Base-by-base conservation (phyloP, 495 filamentous ascomycete species). In the Tuber calosporum region DNA sequence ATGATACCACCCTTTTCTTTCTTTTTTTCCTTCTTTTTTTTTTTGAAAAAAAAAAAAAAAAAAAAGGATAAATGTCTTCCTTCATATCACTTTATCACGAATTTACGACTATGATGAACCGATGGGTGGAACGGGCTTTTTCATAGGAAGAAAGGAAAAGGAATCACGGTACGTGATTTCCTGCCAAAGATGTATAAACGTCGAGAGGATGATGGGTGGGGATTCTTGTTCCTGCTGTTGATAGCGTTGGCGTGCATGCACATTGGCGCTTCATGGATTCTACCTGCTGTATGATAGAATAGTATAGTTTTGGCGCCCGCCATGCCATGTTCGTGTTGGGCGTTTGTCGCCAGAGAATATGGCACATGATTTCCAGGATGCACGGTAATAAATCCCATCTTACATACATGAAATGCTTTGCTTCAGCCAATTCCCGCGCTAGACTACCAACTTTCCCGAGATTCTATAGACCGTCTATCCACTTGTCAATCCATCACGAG, bases 401-500 rank as follows among this genome's bases (percentile, higher is more conserved):
- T 17, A 13, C 26, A 34, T 34, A n/a, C n/a, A 30, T 58, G 19
- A 53, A 58, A 17, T 30, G 6, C 26, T 6, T 62, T 62, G 26
- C 53, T 17, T 34, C 3, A 34, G 7, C 53, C 4, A 17, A 15
- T 1, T 17, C 9, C 13, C 13, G 11, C 26, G 19, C 53, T 62
- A 30, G 26, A 30, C 53, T 34, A 17, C 26, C 26, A 17, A 34
- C 26, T 34, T 62, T 62, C 3, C 53, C 3, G 3, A 62, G n/a
- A 58, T 11, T 62, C 53, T 62, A 30, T 17, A 6, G 7, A 6
- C 11, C 1, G 11, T 58, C 20, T 58, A 43, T 38, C 39, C n/a
- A 42, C 34, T 20, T 15, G 48, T 40, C 66, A 66, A 75, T 38
- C 39, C 30, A 62, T 77, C 45, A 15, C 26, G 36, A 37, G 37